phyloP scores from a whole-genome alignment of 2,329 filamentous ascomycete species.

The Grosmannia penicillata region DNA sequence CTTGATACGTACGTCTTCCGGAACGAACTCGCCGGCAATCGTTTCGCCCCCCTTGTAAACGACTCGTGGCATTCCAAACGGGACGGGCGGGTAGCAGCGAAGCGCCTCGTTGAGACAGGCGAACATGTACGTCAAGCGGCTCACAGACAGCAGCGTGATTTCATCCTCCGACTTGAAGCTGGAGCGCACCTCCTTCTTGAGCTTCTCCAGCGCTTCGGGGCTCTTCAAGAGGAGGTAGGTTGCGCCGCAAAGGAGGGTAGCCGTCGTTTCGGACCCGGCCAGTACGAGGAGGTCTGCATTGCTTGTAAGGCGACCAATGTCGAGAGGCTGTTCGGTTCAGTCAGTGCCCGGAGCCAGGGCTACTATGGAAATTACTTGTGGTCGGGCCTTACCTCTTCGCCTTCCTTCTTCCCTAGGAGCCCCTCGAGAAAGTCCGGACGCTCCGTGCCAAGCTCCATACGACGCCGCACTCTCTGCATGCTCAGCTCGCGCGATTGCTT shows the following conservation, averaged over 20 bases:
- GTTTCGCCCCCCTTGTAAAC: conserved; percentile 15
- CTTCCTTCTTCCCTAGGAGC: conserved; percentile 8
- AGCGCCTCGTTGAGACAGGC: conserved; percentile 9
- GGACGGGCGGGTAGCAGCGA: conserved; percentile 7
- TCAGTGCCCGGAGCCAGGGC: no score
- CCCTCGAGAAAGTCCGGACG: conserved; percentile 15
- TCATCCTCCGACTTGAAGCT: conserved; percentile 14
- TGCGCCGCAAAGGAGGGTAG: conserved; percentile 20
- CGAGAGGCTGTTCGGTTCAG: background rate
- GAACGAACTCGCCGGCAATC: conserved; percentile 17
- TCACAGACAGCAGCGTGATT: conserved; percentile 9
- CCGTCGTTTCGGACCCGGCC: conserved; percentile 33
- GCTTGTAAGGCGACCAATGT: background rate
- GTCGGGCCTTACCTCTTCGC: background rate
- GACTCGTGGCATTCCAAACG: conserved; percentile 8
- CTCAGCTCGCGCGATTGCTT: background rate
- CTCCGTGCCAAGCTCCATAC: conserved; percentile 9
- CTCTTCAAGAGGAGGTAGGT: conserved; percentile 16
- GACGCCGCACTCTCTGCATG: conserved; percentile 5
- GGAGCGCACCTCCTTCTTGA: conserved; percentile 15
- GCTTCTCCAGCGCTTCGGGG: conserved; percentile 10
- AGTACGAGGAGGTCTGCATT: conserved; percentile 9
- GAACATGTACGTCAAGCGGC: conserved; percentile 7
- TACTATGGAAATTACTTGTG: no score
- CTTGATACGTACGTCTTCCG: conserved; percentile 13